phyloP scores from a whole-genome alignment of 306 rosid genomes.

The Acmispon strigosus region DNA sequence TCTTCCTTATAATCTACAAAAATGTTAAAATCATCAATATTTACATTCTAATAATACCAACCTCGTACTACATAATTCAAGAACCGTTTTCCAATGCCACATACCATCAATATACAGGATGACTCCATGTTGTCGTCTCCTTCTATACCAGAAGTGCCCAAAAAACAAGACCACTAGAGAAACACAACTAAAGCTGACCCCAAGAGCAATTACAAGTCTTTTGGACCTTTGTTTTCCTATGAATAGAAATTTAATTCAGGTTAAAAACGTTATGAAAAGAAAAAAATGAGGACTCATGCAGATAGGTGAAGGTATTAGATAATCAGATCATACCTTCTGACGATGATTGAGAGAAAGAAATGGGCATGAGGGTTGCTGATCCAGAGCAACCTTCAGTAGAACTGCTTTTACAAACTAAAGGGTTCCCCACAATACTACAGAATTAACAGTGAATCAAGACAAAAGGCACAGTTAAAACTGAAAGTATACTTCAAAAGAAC shows the following conservation, averaged over 20 bases:
- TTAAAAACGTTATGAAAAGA: neutral
- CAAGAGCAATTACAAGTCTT: slow-evolving; percentile 74
- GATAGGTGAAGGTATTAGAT: neutral
- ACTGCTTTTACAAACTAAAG: slow-evolving; percentile 69
- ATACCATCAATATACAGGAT: slow-evolving; percentile 64
- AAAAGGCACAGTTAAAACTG: slow-evolving; percentile 20
- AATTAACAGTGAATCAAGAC: slow-evolving; percentile 25
- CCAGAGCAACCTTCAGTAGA: slow-evolving; percentile 80
- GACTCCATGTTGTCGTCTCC: slow-evolving; percentile 49
- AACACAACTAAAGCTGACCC: slow-evolving; percentile 62
- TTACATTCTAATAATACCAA: neutral
- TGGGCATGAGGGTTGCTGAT: slow-evolving; percentile 45
- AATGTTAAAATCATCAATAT: slow-evolving; percentile 6
- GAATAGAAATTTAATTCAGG: neutral
- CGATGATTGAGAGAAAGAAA: slow-evolving; percentile 51
- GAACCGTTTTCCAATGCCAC: slow-evolving; percentile 16
- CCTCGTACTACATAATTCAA: neutral
- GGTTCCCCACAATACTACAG: slow-evolving; percentile 76
- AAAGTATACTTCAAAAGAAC: neutral
- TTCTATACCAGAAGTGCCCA: slow-evolving; percentile 56
- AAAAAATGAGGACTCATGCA: neutral
- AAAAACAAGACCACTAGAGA: slow-evolving; percentile 43
- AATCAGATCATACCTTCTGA: slow-evolving; percentile 38
- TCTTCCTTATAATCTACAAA: slow-evolving; percentile 69
- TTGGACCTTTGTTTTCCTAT: slow-evolving; percentile 59